phyloP scores from a whole-genome alignment of 2,329 filamentous ascomycete genomes.

The Fonsecaea multimorphosa region DNA sequence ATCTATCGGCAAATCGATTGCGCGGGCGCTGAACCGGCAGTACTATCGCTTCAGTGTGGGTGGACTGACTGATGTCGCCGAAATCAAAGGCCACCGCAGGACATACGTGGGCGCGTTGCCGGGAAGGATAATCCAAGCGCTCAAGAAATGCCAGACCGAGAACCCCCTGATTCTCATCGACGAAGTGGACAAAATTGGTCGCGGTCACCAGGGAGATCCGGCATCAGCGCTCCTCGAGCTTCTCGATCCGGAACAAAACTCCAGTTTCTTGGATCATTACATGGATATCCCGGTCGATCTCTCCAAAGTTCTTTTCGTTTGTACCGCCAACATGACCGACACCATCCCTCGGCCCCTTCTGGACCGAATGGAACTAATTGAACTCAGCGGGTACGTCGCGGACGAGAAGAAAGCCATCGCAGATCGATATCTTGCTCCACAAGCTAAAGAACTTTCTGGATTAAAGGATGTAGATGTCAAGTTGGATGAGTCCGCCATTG shows the following conservation, averaged over 20 bases:
- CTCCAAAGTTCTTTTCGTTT: constrained; percentile 97
- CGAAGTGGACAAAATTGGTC: constrained; percentile 97
- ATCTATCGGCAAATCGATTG: constrained; percentile 97
- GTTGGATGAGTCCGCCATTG: constrained; percentile 84
- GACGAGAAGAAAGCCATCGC: constrained; percentile 99
- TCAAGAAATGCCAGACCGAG: constrained; percentile 99
- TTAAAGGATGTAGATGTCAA: constrained; percentile 88
- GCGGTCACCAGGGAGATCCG: constrained; percentile 94
- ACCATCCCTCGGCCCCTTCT: constrained; percentile 93
- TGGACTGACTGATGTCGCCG: constrained; percentile 93
- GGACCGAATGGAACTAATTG: constrained; percentile 97
- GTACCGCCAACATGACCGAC: constrained; percentile 98
- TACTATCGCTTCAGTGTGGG: constrained; percentile 99
- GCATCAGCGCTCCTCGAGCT: constrained; percentile 92
- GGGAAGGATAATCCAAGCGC: constrained; percentile 93
- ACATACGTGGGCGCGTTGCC: constrained; percentile 96
- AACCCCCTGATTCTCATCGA: constrained; percentile 97
- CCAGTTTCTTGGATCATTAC: constrained; percentile 96
- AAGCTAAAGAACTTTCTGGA: constrained; percentile 92
- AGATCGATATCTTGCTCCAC: constrained; percentile 86
- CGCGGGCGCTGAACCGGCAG: constrained; percentile 88
- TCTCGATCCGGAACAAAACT: constrained; percentile 96
- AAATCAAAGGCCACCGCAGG: constrained; percentile 96
- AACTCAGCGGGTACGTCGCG: constrained; percentile 92
- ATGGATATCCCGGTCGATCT: constrained; percentile 97